Evolutionary conservation across 164 flowering plant genomes (phyloP).

Genomic region (Kalanchoe fedtschenkoi): DNA sequence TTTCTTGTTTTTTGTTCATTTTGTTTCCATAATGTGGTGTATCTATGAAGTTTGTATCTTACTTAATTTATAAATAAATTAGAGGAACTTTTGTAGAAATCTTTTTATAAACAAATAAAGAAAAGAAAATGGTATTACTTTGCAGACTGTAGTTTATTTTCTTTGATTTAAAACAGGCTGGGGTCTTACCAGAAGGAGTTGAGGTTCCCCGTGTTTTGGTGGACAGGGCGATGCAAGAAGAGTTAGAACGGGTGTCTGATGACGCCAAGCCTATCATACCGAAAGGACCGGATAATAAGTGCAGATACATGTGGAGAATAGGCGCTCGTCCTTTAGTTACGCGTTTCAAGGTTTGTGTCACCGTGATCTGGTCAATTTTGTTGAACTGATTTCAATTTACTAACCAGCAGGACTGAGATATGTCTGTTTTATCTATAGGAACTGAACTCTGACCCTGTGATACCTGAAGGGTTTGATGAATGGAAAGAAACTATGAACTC

Average conservation of each 20-base stretch:
- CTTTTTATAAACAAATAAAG: no score
- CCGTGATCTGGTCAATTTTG: neutral
- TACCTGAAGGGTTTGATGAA: slow-evolving; percentile 94
- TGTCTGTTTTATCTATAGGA: slow-evolving; percentile 37
- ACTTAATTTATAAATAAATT: no score
- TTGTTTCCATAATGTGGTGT: no score
- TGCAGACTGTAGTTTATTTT: neutral
- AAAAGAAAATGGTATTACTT: no score
- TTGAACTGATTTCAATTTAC: neutral
- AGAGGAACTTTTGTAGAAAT: no score
- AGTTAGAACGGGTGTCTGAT: slow-evolving; percentile 1
- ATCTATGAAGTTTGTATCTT: no score
- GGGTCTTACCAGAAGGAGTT: neutral
- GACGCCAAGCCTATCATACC: slow-evolving; percentile 43
- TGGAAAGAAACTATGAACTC: slow-evolving; percentile 93
- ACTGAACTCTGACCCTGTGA: slow-evolving; percentile 86
- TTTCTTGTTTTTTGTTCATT: no score
- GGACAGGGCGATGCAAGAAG: neutral
- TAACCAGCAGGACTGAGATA: no score
- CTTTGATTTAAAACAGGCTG: neutral
- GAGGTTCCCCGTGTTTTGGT: neutral
- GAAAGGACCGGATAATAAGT: slow-evolving; percentile 79
- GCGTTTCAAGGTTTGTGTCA: slow-evolving; percentile 51
- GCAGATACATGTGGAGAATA: slow-evolving; percentile 98
- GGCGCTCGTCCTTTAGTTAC: slow-evolving; percentile 86